These are phyloP conservation scores for Apiotrichum brassicae DNA, from an alignment of 1,284 basidiomycete genomes.

Conservation along the genomic window DNA sequence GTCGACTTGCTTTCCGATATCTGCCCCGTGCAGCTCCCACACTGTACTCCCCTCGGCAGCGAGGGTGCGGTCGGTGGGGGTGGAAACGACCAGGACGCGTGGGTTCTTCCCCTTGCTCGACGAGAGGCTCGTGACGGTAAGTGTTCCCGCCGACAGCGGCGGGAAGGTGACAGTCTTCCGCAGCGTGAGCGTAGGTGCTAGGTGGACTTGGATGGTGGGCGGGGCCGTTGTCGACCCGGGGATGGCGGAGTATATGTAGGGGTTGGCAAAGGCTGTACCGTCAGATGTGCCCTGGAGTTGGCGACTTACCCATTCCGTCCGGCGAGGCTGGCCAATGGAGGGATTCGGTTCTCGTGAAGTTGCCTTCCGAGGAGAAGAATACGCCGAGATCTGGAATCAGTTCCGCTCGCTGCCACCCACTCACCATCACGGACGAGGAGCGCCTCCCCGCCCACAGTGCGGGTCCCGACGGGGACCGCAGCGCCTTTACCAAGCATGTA, in stretches of 20 bases:
- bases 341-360: constrained; percentile 54
- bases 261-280: constrained; percentile 63
- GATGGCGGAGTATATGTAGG: constrained; percentile 75
- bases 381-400: constrained; percentile 59
- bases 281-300: neutral
- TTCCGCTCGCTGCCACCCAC: constrained; percentile 38
- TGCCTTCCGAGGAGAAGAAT: constrained; percentile 65
- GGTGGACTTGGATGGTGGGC: constrained; percentile 68
- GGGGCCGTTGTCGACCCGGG: constrained; percentile 49
- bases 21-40: constrained; percentile 66
- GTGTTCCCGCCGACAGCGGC: constrained; percentile 21
- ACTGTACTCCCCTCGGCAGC: constrained; percentile 66
- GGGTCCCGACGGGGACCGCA: constrained; percentile 58
- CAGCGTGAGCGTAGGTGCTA: constrained; percentile 61
- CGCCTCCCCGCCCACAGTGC: constrained; percentile 60
- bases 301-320: constrained; percentile 63
- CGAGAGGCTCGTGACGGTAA: constrained; percentile 13
- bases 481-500: constrained; percentile 57
- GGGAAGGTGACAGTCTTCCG: constrained; percentile 65
- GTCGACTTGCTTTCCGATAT: constrained; percentile 76
- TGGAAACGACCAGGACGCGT: constrained; percentile 58
- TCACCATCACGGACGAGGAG: constrained; percentile 74
- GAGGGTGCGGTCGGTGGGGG: constrained; percentile 62
- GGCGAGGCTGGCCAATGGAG: constrained; percentile 75
- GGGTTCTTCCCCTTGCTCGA: neutral